Evolutionary conservation across 2,329 filamentous ascomycete species (phyloP), one percentile per base, ranked within the genome.

Genomic region (Cladosporium sp.): DNA sequence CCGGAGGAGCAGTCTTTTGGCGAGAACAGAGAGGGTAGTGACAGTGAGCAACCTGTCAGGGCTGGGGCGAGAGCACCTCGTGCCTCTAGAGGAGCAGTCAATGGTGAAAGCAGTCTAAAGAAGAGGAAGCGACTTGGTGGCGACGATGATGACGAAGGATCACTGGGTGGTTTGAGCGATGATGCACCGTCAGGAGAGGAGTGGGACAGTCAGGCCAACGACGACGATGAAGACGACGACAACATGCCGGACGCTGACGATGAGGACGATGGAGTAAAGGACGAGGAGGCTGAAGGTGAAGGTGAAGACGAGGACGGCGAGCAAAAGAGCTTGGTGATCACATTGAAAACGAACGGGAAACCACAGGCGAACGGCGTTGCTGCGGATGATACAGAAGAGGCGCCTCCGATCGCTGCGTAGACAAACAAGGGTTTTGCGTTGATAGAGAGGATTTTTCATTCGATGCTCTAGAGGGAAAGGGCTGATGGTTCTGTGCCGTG

Each of bases 121-220:
- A 76, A 73, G 61, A 74, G 73, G 50, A 72, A 72, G 36, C 65
- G 59, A 13, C 68, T 76, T 61, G 76, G 73, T 43, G 73, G 75
- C 41, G 73, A 75, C 30, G 83, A 85, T 62, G 79, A 83, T 51
- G 78, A 79, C 32, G 73, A 52, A 24, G 48, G 34, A 3, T 43
- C 40, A 11, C 11, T 80, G 61, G 76, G 84, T 61, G 79, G 82
- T 61, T 82, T 76, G 66, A 82, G 88, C 12, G 85, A 85, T 47
- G 77, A 71, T 5, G 71, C 71, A 22, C 79, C 76, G 13, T 79
- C 77, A 52, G 77, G 67, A n/a, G 84, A 82, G 54, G 85, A 88
- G 57, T 88, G 83, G 64, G 43, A 52, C 29, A 52, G 50, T 15
- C 40, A 52, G 4, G 50, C 42, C 13, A 52, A 52, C 37, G 50